A percentile compares a stretch with the other conserved stretches of the same genome.
phyloP scores from a whole-genome alignment of 2,329 filamentous ascomycete species.

The Pseudogymnoascus sp. region DNA sequence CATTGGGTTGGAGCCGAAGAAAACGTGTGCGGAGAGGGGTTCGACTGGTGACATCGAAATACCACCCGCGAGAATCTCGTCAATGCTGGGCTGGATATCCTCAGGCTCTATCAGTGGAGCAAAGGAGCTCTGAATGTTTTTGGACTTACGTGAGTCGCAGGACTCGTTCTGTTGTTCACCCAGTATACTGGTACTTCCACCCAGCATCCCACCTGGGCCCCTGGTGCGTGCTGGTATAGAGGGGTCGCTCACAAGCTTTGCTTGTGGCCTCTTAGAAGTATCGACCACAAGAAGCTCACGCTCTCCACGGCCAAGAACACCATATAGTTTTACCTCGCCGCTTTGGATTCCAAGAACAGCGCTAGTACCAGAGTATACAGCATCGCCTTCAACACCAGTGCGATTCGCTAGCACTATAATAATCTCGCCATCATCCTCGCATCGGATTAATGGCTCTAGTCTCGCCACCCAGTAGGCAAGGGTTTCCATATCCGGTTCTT shows the following conservation, averaged over 20 bases:
- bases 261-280: conserved; percentile 27
- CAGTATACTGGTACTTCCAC: background rate
- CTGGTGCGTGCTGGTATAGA: background rate
- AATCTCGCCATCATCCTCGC: conserved; percentile 46
- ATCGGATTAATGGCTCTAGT: conserved; percentile 54
- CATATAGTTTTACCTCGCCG: conserved; percentile 60
- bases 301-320: conserved; percentile 61
- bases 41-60: conserved; percentile 10
- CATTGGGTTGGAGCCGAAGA: background rate
- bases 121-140: background rate
- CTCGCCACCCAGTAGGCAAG: conserved; percentile 68
- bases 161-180: background rate
- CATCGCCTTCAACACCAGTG: conserved; percentile 56
- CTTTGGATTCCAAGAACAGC: conserved; percentile 57
- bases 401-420: conserved; percentile 66
- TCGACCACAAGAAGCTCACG: conserved; percentile 62
- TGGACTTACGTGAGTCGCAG: background rate
- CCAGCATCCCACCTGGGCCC: too few species aligned
- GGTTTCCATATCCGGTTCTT: conserved; percentile 63
- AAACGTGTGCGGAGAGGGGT: background rate
- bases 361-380: conserved; percentile 65
- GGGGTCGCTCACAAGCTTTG: conserved; percentile 18
- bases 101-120: background rate
- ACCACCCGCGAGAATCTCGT: background rate
- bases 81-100: background rate